These are phyloP conservation scores for Leucocoprinus birnbaumii DNA, from an alignment of 768 basidiomycete species.

Conservation along the genomic window DNA sequence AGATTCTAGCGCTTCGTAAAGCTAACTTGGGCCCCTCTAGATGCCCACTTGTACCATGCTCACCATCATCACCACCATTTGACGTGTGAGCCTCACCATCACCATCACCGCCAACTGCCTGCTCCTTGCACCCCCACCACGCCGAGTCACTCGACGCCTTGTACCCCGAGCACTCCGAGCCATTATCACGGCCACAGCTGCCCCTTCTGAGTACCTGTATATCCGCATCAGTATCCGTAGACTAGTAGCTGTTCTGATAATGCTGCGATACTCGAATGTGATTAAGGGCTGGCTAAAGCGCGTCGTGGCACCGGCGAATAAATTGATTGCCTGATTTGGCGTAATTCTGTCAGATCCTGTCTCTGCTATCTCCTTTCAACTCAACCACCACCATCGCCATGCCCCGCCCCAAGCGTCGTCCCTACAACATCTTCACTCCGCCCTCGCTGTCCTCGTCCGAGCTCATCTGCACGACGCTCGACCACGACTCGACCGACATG, in stretches of 20 bases:
- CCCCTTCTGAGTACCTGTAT: conserved; percentile 4
- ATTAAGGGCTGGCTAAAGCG: conserved; percentile 13
- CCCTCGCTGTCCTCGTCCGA: conserved; percentile 73
- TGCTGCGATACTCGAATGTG: background rate
- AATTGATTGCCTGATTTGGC: conserved; percentile 10
- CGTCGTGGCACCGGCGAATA: conserved; percentile 10
- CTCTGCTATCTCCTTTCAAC: conserved; percentile 3
- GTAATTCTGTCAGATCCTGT: background rate
- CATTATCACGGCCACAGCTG: background rate
- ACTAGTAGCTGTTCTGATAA: background rate
- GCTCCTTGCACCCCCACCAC: background rate
- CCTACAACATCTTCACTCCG: conserved; percentile 64
- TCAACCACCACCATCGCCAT: conserved; percentile 21
- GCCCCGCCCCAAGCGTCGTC: conserved; percentile 36
- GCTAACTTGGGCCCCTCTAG: background rate
- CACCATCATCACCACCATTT: conserved; percentile 1
- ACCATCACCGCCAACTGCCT: background rate
- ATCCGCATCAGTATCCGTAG: background rate
- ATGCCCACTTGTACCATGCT: background rate
- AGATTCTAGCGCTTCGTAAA: background rate
- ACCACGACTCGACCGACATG: conserved; percentile 72
- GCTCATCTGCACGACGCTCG: conserved; percentile 75
- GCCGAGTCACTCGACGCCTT: background rate
- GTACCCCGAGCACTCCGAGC: background rate
- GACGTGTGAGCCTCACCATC: background rate